Percentiles rank a stretch among this genome's conserved stretches.
Conservation (phyloP, 352 stramenopile species). For the Globisporangium paddicum region DNA sequence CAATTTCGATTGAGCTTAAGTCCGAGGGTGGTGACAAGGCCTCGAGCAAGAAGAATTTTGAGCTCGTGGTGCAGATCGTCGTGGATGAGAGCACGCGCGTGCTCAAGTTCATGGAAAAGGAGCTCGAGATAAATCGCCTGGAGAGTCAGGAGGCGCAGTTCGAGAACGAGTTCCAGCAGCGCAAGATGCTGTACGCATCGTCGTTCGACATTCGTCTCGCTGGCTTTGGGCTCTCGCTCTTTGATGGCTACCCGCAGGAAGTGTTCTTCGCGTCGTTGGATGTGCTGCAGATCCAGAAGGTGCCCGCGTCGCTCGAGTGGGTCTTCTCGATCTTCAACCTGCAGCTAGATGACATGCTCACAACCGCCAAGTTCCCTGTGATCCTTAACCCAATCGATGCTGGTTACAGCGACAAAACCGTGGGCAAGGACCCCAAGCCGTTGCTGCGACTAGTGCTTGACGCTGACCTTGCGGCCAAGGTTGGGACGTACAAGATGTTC, state of each 20-base stretch:
- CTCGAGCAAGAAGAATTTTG: constrained; percentile 21
- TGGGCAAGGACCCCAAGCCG: constrained; percentile 52
- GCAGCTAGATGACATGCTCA: constrained; percentile 85
- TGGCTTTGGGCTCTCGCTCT: constrained; percentile 70
- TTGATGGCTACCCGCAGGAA: constrained; percentile 77
- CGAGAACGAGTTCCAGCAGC: constrained; percentile 68
- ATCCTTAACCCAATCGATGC: constrained; percentile 78
- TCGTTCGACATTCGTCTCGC: constrained; percentile 79
- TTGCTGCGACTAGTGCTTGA: constrained; percentile 73
- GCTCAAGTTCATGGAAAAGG: constrained; percentile 76
- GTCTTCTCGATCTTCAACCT: constrained; percentile 73
- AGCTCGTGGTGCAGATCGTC: constrained; percentile 74
- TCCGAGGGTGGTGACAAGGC: constrained; percentile 28
- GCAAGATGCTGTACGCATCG: constrained; percentile 74
- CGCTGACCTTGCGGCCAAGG: constrained; percentile 62
- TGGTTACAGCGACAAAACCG: constrained; percentile 71
- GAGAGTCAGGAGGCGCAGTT: constrained; percentile 62
- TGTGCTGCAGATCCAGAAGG: constrained; percentile 70
- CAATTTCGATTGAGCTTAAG: constrained; percentile 51
- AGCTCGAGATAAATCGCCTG: constrained; percentile 65
- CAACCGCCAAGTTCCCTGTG: constrained; percentile 74
- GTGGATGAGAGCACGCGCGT: constrained; percentile 79
- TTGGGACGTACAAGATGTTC: constrained; percentile 81
- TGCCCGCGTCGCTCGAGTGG: constrained; percentile 67
- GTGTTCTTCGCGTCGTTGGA: constrained; percentile 81